Evolutionary conservation across 768 basidiomycete species (phyloP).

Genomic region (Agrocybe pediades): DNA sequence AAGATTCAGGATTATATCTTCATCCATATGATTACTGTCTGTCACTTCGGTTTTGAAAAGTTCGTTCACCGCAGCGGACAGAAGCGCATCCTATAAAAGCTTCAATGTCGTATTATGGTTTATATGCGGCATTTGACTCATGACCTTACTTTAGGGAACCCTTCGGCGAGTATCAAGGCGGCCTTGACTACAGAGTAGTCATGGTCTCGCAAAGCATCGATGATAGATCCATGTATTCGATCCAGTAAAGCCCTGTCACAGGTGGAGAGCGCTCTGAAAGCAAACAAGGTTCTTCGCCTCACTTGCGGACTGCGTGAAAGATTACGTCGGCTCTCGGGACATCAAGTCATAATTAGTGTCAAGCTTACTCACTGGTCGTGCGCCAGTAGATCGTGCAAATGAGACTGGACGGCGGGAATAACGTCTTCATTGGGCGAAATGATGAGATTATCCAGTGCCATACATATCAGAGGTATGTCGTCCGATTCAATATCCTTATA

Average conservation of each 20-base stretch:
- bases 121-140: too few relatives aligned
- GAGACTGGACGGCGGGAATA: constrained; percentile 73
- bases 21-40: constrained; percentile 7
- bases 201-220: constrained; percentile 44
- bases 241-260: constrained; percentile 48
- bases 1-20: constrained; percentile 12
- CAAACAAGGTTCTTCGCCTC: constrained; percentile 62
- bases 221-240: constrained; percentile 37
- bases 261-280: constrained; percentile 53
- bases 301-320: constrained; percentile 49
- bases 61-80: constrained; percentile 13
- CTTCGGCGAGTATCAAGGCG: constrained; percentile 38
- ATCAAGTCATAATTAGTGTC: constrained; percentile 8
- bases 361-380: constrained; percentile 73
- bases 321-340: constrained; percentile 14
- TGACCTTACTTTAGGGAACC: constrained; percentile 22
- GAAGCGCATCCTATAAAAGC: constrained; percentile 11
- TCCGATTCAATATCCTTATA: constrained; percentile 78
- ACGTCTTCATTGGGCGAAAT: constrained; percentile 63
- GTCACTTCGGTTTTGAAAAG: constrained; percentile 15
- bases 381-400: constrained; percentile 64
- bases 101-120: background rate
- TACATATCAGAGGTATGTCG: constrained; percentile 56
- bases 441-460: constrained; percentile 73
- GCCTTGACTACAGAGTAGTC: constrained; percentile 46